Evolutionary conservation across 306 rosid genomes (phyloP).

Genomic region (Inga laurina): DNA sequence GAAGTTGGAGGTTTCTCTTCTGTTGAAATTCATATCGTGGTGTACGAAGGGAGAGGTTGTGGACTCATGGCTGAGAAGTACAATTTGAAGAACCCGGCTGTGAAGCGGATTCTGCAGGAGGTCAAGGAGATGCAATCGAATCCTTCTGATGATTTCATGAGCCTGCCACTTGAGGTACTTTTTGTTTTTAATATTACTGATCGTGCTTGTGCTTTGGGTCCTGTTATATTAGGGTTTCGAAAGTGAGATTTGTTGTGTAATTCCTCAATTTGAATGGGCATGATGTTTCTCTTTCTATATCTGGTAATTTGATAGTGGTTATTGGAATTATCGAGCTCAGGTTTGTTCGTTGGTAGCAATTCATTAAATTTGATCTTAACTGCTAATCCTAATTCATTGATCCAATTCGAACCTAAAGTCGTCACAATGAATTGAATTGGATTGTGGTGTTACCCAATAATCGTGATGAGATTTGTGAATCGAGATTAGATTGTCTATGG

Average conservation of each 20-base stretch:
- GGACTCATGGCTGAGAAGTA: conserved; percentile 61
- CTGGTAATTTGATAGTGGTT: background rate
- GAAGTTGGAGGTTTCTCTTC: background rate
- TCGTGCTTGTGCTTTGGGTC: background rate
- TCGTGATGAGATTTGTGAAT: background rate
- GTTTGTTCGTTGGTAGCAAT: background rate
- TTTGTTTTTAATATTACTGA: too few species aligned
- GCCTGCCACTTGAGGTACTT: conserved; percentile 83
- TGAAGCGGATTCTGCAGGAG: conserved; percentile 94
- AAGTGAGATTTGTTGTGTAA: background rate
- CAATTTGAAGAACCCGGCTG: conserved; percentile 87
- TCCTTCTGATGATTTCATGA: conserved; percentile 95
- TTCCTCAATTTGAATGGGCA: background rate
- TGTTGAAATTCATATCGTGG: background rate
- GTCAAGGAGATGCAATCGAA: conserved; percentile 92
- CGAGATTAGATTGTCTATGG: background rate
- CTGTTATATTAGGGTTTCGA: conserved; percentile 8
- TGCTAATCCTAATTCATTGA: background rate
- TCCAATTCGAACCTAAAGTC: background rate
- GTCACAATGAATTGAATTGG: background rate
- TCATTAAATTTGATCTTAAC: background rate
- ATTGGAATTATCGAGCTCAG: background rate
- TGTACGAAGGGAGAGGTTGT: background rate
- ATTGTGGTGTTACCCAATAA: background rate
- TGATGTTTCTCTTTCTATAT: background rate